Conservation (phyloP, 345 rosid genomes). For the Xanthoceras sorbifolium region DNA sequence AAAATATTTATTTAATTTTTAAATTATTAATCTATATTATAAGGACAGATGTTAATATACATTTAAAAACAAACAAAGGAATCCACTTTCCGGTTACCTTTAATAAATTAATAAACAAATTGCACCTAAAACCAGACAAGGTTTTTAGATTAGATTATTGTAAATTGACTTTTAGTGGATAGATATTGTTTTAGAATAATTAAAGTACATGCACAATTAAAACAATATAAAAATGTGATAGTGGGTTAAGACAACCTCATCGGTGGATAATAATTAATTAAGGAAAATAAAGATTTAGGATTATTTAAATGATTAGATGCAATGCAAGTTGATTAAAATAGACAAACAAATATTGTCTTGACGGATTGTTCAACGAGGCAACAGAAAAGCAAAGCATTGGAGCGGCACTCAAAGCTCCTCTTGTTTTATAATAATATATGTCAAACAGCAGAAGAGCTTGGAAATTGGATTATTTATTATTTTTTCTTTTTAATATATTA, state of each 20-base stretch:
- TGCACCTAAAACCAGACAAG: constrained; percentile 8
- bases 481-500: too few relatives aligned
- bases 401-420: constrained; percentile 1
- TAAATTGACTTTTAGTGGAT: constrained; percentile 22
- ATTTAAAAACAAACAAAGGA: constrained; percentile 9
- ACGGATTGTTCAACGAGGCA: constrained; percentile 20
- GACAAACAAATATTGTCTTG: constrained; percentile 12
- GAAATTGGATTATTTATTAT: neutral
- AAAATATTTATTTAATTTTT: too few relatives aligned
- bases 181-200: neutral
- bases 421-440: neutral
- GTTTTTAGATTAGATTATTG: constrained; percentile 3
- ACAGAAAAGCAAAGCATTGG: neutral
- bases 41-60: too few relatives aligned
- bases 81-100: constrained; percentile 17
- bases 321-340: constrained; percentile 21
- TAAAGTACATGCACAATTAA: neutral
- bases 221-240: neutral
- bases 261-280: neutral
- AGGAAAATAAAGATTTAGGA: neutral
- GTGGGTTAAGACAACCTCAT: constrained; percentile 31
- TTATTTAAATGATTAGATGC: constrained; percentile 5
- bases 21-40: too few relatives aligned
- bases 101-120: constrained; percentile 1
- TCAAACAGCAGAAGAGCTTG: neutral